Percentiles rank a stretch among this genome's conserved stretches.
These are phyloP conservation scores for Hyaloscypha hepaticicola DNA, from an alignment of 495 filamentous ascomycete species.

Conservation along the genomic window DNA sequence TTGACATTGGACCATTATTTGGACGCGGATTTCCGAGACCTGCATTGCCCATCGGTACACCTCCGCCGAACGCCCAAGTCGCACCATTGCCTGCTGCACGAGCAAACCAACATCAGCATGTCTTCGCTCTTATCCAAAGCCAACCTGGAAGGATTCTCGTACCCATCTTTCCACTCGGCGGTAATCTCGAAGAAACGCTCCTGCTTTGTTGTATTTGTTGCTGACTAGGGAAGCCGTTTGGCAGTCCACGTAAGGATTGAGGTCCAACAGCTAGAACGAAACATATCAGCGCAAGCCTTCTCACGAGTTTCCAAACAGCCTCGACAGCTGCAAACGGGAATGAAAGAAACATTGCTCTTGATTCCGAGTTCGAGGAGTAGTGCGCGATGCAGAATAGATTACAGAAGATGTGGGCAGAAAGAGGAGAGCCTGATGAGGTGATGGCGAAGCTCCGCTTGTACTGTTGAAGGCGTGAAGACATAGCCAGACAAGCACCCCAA, in stretches of 20 bases:
- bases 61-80: slow-evolving; percentile 70
- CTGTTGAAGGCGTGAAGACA: background rate
- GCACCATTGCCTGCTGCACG: slow-evolving; percentile 59
- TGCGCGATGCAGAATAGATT: background rate
- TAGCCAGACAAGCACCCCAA: background rate
- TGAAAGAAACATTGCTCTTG: background rate
- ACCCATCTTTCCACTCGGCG: slow-evolving; percentile 76
- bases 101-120: slow-evolving; percentile 33
- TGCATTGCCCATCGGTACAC: slow-evolving; percentile 67
- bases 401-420: background rate
- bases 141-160: slow-evolving; percentile 30
- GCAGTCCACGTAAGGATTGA: slow-evolving; percentile 68
- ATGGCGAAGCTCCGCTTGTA: background rate
- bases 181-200: slow-evolving; percentile 67
- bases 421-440: background rate
- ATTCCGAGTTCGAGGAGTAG: background rate
- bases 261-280: slow-evolving; percentile 57
- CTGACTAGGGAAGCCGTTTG: slow-evolving; percentile 63
- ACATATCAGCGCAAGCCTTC: slow-evolving; percentile 3
- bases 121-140: background rate
- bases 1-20: slow-evolving; percentile 61
- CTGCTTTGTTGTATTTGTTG: slow-evolving; percentile 63
- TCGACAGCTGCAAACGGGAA: background rate
- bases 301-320: background rate
- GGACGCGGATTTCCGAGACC: slow-evolving; percentile 59